Conservation (phyloP, 2,329 filamentous ascomycete genomes). For the Aspergillus pseudoviridinutans region DNA sequence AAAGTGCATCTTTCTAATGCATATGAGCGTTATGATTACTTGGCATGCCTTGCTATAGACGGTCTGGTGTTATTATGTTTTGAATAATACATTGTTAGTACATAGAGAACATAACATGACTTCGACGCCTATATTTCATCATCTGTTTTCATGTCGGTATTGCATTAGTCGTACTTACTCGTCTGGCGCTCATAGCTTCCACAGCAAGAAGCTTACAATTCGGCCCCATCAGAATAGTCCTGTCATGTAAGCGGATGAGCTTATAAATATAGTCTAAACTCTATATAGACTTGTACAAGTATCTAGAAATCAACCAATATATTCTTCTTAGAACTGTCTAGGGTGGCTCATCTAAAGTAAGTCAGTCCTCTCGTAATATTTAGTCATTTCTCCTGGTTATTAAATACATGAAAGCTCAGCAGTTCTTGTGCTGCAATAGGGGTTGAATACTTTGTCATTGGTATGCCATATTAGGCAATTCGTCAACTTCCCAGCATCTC, state of each 20-base stretch:
- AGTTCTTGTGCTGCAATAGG: neutral
- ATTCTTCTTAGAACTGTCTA: neutral
- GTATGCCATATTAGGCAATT: too few species aligned
- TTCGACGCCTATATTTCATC: neutral
- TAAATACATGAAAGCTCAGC: neutral
- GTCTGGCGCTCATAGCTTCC: too few species aligned
- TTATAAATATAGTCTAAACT: too few species aligned
- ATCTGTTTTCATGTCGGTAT: neutral
- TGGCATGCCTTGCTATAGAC: constrained; percentile 2
- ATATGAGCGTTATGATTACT: constrained; percentile 5
- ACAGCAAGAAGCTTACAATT: too few species aligned
- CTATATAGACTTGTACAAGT: too few species aligned
- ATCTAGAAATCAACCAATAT: neutral
- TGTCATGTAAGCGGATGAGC: too few species aligned
- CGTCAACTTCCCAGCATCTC: too few species aligned
- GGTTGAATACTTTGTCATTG: neutral
- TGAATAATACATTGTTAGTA: neutral
- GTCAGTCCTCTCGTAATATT: neutral
- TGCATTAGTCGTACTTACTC: too few species aligned
- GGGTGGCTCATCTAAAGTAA: neutral
- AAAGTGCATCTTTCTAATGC: constrained; percentile 4
- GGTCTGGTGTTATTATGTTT: constrained; percentile 1
- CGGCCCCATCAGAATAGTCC: too few species aligned
- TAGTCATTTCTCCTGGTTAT: neutral
- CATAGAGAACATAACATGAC: constrained; percentile 1